These are phyloP conservation scores for Agroathelia rolfsii DNA, from an alignment of 1,284 basidiomycete species.

Conservation along the genomic window DNA sequence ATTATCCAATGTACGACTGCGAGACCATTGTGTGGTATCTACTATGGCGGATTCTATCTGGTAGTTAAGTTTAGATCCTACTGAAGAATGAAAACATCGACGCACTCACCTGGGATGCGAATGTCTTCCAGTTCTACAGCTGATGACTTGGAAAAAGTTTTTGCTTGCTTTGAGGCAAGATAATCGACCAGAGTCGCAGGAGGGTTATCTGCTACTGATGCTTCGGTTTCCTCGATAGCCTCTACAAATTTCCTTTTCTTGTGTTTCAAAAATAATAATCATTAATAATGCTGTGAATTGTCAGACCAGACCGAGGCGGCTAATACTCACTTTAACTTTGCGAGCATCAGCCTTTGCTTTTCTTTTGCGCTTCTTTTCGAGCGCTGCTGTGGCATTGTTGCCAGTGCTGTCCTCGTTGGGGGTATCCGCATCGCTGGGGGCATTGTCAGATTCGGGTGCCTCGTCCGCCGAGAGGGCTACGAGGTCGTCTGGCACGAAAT, in stretches of 20 bases:
- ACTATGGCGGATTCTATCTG: conserved; percentile 59
- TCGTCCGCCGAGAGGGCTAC: conserved; percentile 43
- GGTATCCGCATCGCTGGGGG: too few relatives aligned
- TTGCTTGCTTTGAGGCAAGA: conserved; percentile 50
- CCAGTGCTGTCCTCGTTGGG: conserved; percentile 9
- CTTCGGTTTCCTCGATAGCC: conserved; percentile 26
- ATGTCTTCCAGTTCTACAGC: conserved; percentile 64
- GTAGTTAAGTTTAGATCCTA: conserved; percentile 34
- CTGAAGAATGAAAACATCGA: conserved; percentile 4
- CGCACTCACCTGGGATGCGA: conserved; percentile 53
- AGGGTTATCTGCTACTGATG: conserved; percentile 46
- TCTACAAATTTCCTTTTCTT: conserved; percentile 59
- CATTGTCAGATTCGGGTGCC: conserved; percentile 14
- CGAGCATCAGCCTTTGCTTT: conserved; percentile 62
- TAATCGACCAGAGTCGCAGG: conserved; percentile 50
- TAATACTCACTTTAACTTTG: conserved; percentile 43
- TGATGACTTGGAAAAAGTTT: conserved; percentile 54
- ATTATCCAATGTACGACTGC: conserved; percentile 56
- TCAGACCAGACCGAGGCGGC: conserved; percentile 11
- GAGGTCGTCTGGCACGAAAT: conserved; percentile 64
- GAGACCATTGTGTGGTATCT: conserved; percentile 66
- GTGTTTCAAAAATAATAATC: conserved; percentile 8
- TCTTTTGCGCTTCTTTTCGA: conserved; percentile 58
- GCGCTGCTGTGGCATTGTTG: conserved; percentile 16
- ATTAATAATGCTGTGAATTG: conserved; percentile 11